Conservation (phyloP, 495 filamentous ascomycete species). For the Trichoderma asperelloides region DNA sequence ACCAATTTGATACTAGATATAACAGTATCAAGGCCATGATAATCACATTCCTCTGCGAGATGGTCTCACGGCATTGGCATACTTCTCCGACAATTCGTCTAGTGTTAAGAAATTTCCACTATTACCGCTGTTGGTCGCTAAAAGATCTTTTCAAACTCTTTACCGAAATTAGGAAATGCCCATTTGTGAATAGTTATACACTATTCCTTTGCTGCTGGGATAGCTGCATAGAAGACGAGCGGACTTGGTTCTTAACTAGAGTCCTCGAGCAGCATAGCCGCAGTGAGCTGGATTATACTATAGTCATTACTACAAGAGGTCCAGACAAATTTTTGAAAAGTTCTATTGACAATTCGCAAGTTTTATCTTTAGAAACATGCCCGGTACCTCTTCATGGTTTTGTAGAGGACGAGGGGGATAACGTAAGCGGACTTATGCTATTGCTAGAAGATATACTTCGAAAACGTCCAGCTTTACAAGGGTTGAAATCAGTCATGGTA, state of each 20-base stretch:
- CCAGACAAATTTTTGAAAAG: background rate
- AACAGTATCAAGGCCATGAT: slow-evolving; percentile 11
- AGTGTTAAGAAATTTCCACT: background rate
- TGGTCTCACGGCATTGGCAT: slow-evolving; percentile 11
- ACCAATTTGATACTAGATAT: slow-evolving; percentile 13
- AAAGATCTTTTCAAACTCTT: slow-evolving; percentile 9
- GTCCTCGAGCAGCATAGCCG: slow-evolving; percentile 8
- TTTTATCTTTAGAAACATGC: background rate
- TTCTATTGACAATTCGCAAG: background rate
- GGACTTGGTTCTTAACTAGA: slow-evolving; percentile 10
- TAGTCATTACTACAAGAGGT: slow-evolving; percentile 10
- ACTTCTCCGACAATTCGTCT: background rate
- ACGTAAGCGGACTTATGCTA: background rate
- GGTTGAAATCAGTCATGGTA: background rate
- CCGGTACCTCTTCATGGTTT: background rate
- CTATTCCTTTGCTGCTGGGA: slow-evolving; percentile 14
- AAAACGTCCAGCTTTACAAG: background rate
- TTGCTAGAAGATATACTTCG: background rate
- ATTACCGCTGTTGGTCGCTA: slow-evolving; percentile 9
- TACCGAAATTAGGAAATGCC: background rate
- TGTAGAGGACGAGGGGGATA: background rate
- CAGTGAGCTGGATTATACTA: background rate
- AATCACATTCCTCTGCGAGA: slow-evolving; percentile 10
- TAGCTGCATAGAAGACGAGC: slow-evolving; percentile 8
- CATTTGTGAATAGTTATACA: background rate